Evolutionary conservation across 1,139 yeast species (phyloP).

Genomic region (Yamadazyma sp.): DNA sequence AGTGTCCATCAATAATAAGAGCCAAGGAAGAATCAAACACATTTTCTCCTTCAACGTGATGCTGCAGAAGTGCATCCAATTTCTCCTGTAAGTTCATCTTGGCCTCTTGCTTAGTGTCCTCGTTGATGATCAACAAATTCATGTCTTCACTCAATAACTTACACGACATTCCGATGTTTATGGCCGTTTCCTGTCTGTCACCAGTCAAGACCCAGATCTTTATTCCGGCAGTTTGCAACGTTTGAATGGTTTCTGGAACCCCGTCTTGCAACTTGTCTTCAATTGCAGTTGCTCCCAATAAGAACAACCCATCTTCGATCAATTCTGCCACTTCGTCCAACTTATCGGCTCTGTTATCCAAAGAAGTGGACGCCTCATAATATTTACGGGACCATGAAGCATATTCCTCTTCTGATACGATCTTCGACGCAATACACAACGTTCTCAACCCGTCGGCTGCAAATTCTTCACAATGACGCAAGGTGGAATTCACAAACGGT

Average conservation of each 20-base stretch:
- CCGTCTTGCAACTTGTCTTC: slow-evolving; percentile 98
- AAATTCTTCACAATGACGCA: slow-evolving; percentile 89
- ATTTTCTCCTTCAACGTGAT: slow-evolving; percentile 59
- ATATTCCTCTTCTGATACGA: slow-evolving; percentile 79
- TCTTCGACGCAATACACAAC: slow-evolving; percentile 85
- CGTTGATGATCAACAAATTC: slow-evolving; percentile 89
- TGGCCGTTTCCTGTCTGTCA: slow-evolving; percentile 98
- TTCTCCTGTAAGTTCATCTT: slow-evolving; percentile 70
- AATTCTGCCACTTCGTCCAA: slow-evolving; percentile 71
- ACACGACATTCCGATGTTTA: slow-evolving; percentile 98
- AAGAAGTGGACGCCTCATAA: slow-evolving; percentile 78
- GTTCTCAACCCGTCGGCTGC: slow-evolving; percentile 97
- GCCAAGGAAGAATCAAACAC: slow-evolving; percentile 71
- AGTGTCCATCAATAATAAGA: slow-evolving; percentile 89
- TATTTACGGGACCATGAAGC: slow-evolving; percentile 60
- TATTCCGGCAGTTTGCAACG: slow-evolving; percentile 93
- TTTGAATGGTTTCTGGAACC: slow-evolving; percentile 95
- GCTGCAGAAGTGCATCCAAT: slow-evolving; percentile 69
- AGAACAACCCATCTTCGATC: slow-evolving; percentile 75
- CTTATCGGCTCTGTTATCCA: slow-evolving; percentile 70
- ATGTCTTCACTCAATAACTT: slow-evolving; percentile 91
- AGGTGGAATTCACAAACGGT: slow-evolving; percentile 78
- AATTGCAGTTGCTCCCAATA: slow-evolving; percentile 96
- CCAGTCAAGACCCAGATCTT: slow-evolving; percentile 98
- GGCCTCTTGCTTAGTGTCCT: slow-evolving; percentile 76